phyloP scores from a whole-genome alignment of 768 basidiomycete genomes.

The Tephrocybe sp. region DNA sequence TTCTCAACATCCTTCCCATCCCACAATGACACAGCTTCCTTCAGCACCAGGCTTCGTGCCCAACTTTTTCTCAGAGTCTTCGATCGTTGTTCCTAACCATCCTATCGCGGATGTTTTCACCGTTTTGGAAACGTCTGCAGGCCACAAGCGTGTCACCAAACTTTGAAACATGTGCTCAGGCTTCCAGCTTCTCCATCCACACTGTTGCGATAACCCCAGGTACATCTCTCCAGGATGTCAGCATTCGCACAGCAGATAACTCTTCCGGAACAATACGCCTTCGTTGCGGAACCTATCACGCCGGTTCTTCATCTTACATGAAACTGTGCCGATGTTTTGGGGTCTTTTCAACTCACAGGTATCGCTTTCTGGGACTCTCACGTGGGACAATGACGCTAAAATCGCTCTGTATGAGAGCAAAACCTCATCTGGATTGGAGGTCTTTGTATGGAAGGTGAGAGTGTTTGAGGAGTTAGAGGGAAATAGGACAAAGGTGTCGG shows the following conservation, averaged over 20 bases:
- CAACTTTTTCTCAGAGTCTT: slow-evolving; percentile 28
- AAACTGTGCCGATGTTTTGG: slow-evolving; percentile 29
- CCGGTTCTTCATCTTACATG: slow-evolving; percentile 28
- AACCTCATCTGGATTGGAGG: slow-evolving; percentile 14
- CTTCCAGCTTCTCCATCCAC: slow-evolving; percentile 24
- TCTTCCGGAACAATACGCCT: not conserved
- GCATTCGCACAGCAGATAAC: slow-evolving; percentile 11
- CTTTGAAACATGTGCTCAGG: slow-evolving; percentile 27
- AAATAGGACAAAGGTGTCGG: slow-evolving; percentile 27
- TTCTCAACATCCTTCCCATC: not conserved
- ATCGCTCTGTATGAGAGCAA: slow-evolving; percentile 29
- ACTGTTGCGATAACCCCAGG: slow-evolving; percentile 15
- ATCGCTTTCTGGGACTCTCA: slow-evolving; percentile 26
- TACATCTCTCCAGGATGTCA: slow-evolving; percentile 12
- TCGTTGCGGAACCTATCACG: slow-evolving; percentile 17
- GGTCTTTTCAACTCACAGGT: slow-evolving; percentile 26
- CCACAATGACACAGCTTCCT: not conserved
- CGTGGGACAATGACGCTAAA: slow-evolving; percentile 27
- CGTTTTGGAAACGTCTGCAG: slow-evolving; percentile 25
- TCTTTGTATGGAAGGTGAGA: slow-evolving; percentile 29
- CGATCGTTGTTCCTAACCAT: slow-evolving; percentile 22
- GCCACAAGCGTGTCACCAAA: slow-evolving; percentile 30
- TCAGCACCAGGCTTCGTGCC: slow-evolving; percentile 16
- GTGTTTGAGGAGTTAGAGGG: slow-evolving; percentile 24
- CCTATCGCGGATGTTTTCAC: slow-evolving; percentile 26